Evolutionary conservation across 768 basidiomycete genomes (phyloP).

Genomic region (Mycena pura): DNA sequence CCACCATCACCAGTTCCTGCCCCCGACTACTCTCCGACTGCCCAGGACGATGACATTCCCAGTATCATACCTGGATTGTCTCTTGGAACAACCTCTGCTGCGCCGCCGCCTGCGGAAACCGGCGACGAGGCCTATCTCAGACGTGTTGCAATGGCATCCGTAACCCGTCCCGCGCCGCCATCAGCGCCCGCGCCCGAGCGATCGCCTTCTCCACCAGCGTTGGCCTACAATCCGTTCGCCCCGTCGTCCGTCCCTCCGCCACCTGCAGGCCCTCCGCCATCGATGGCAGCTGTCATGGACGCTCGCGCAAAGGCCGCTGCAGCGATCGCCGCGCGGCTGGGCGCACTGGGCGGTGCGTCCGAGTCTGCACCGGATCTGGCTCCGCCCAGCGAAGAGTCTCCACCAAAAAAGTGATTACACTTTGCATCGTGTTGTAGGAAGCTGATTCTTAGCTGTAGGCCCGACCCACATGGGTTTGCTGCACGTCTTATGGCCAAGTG

Average conservation of each 20-base stretch:
- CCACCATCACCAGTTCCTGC: slow-evolving; percentile 27
- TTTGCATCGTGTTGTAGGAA: neutral
- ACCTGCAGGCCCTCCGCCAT: slow-evolving; percentile 50
- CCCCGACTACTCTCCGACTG: slow-evolving; percentile 1
- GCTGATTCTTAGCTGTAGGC: slow-evolving; percentile 32
- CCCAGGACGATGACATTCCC: slow-evolving; percentile 24
- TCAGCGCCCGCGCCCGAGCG: slow-evolving; percentile 31
- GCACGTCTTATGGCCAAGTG: slow-evolving; percentile 93
- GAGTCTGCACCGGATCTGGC: slow-evolving; percentile 43
- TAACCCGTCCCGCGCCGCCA: slow-evolving; percentile 35
- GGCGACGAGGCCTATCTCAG: slow-evolving; percentile 79
- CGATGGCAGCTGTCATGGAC: slow-evolving; percentile 54
- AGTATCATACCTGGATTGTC: slow-evolving; percentile 33
- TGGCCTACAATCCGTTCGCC: slow-evolving; percentile 76
- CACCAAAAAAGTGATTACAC: slow-evolving; percentile 18
- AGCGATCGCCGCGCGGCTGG: slow-evolving; percentile 79
- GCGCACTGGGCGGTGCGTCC: slow-evolving; percentile 56
- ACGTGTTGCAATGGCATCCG: too few species aligned
- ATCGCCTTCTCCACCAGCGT: slow-evolving; percentile 54
- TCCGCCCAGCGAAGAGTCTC: slow-evolving; percentile 28
- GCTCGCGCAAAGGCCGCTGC: slow-evolving; percentile 80
- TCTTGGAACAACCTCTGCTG: slow-evolving; percentile 8
- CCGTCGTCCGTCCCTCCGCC: slow-evolving; percentile 68
- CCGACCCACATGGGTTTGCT: slow-evolving; percentile 79
- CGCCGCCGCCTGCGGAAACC: slow-evolving; percentile 43